phyloP scores from a whole-genome alignment of 306 rosid species.

The Luffa acutangula region DNA sequence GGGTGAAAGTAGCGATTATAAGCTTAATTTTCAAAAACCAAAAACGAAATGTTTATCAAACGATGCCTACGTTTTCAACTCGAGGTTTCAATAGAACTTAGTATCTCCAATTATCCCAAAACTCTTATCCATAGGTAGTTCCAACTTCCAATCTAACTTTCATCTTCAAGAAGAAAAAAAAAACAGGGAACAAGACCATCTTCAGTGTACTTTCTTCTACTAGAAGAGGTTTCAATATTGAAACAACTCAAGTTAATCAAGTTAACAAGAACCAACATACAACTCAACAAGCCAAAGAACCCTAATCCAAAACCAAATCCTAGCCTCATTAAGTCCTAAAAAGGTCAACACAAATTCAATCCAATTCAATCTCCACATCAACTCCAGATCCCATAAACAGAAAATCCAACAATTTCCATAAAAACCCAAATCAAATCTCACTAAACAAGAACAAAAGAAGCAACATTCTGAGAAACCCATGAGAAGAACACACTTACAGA shows the following conservation, averaged over 20 bases:
- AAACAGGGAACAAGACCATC: not conserved
- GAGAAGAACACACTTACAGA: conserved; percentile 33
- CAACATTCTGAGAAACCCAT: conserved; percentile 11
- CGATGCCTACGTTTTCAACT: no score
- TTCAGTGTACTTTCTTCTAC: not conserved
- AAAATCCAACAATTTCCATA: not conserved
- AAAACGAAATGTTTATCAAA: no score
- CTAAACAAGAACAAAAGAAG: conserved; percentile 2
- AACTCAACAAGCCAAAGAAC: not conserved
- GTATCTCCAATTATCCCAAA: not conserved
- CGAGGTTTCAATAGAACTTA: not conserved
- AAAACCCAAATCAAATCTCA: not conserved
- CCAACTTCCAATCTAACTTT: not conserved
- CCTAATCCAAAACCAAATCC: not conserved
- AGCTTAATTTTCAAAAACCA: no score
- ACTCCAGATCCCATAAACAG: not conserved
- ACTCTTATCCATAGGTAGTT: not conserved
- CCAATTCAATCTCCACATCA: not conserved
- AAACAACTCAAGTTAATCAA: not conserved
- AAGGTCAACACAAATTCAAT: not conserved
- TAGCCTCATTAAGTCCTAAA: not conserved
- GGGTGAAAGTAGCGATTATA: no score
- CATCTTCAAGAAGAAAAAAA: not conserved
- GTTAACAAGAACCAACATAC: not conserved
- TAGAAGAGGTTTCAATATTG: not conserved